These are phyloP conservation scores for Cladophialophora yegresii DNA, from an alignment of 2,329 filamentous ascomycete genomes.

Conservation along the genomic window DNA sequence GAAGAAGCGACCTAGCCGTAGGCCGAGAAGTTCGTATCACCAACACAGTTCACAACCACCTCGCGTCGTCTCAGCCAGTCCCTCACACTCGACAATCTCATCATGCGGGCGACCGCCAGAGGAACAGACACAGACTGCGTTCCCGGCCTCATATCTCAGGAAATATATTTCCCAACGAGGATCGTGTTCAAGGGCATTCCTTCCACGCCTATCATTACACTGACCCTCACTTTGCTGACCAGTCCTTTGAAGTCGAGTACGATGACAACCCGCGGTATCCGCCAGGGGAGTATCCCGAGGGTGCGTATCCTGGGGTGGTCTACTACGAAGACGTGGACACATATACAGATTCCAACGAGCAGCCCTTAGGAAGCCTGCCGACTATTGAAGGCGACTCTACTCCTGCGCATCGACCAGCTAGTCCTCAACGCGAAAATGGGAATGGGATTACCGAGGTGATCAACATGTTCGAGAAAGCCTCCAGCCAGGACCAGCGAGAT, in stretches of 20 bases:
- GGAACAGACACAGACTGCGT: background rate
- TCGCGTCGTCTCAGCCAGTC: background rate
- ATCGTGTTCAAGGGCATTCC: background rate
- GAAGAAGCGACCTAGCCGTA: background rate
- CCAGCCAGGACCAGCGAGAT: background rate
- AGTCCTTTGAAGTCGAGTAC: background rate
- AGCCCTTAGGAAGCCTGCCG: background rate
- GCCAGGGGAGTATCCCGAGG: background rate
- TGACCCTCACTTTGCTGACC: slow-evolving; percentile 1
- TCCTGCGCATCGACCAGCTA: background rate
- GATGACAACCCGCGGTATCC: background rate
- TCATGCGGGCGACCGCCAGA: background rate
- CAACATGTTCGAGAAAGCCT: background rate
- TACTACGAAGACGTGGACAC: background rate
- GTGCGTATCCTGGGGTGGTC: background rate
- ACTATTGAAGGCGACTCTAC: background rate
- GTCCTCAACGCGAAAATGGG: background rate
- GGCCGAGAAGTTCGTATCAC: background rate
- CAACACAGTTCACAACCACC: background rate
- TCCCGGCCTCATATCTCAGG: background rate
- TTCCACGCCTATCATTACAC: background rate
- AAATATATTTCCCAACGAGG: background rate
- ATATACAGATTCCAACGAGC: background rate
- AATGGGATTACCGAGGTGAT: background rate
- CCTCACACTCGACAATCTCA: background rate